A percentile compares a stretch with the other conserved stretches of the same genome.
phyloP scores from a whole-genome alignment of 1,284 basidiomycete species.

The Gymnopus androsaceus region DNA sequence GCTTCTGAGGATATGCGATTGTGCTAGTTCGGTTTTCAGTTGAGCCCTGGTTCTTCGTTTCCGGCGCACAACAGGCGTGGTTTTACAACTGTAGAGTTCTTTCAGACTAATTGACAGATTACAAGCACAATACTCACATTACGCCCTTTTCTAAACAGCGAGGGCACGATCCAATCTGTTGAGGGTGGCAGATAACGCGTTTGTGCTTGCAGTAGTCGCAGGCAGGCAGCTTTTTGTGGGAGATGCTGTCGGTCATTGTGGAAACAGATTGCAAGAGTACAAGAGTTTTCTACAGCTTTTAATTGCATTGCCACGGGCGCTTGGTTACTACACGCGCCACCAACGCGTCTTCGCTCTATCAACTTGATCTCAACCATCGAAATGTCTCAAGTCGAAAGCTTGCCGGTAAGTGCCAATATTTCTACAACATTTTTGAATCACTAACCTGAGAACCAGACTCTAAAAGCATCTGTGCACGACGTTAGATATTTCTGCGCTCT shows the following conservation, averaged over 20 bases:
- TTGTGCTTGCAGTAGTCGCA: conserved; percentile 11
- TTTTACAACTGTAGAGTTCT: background rate
- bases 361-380: background rate
- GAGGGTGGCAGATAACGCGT: conserved; percentile 13
- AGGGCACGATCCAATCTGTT: conserved; percentile 5
- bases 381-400: conserved; percentile 11
- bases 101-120: background rate
- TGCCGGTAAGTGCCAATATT: conserved; percentile 1
- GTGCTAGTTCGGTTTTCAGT: background rate
- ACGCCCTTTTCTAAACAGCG: conserved; percentile 11
- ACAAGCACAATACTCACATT: background rate
- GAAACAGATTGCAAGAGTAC: no score
- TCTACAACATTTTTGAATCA: no score
- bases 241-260: no score
- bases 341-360: background rate
- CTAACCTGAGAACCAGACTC: conserved; percentile 49
- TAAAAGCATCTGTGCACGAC: conserved; percentile 77
- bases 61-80: background rate
- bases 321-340: background rate
- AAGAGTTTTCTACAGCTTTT: no score
- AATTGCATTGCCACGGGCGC: no score
- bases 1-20: background rate
- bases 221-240: conserved; percentile 8
- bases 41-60: conserved; percentile 6
- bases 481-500: conserved; percentile 75